Percentiles rank a stretch among this genome's conserved stretches.
Evolutionary conservation across 2,329 filamentous ascomycete species (phyloP).

Genomic region (Alternaria metachromatica): DNA sequence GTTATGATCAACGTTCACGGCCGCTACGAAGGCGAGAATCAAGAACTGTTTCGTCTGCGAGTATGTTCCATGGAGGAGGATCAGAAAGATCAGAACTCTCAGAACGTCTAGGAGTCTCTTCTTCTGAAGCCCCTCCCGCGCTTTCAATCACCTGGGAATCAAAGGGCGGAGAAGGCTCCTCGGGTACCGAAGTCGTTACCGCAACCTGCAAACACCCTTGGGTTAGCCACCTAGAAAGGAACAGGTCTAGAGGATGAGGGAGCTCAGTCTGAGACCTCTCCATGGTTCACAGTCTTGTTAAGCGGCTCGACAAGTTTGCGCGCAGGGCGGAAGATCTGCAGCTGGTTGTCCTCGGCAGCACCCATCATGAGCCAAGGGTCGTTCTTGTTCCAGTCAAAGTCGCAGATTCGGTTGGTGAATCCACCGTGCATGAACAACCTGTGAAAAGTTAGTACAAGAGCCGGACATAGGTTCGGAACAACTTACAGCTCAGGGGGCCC

Average conservation of each 20-base stretch:
- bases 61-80: not conserved
- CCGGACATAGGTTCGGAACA: not conserved
- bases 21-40: not conserved
- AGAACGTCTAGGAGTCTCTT: not conserved
- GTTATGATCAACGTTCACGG: not conserved
- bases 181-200: not conserved
- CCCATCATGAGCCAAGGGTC: constrained; percentile 97
- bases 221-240: constrained; percentile 1
- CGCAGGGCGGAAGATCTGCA: constrained; percentile 75
- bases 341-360: constrained; percentile 93
- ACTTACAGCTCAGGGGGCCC: constrained; percentile 91
- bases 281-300: constrained; percentile 45
- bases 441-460: constrained; percentile 15
- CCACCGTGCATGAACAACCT: constrained; percentile 98
- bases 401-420: constrained; percentile 94
- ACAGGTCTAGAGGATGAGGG: not conserved
- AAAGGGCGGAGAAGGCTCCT: not conserved
- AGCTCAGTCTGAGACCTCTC: constrained; percentile 48
- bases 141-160: not conserved
- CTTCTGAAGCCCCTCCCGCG: not conserved
- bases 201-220: not conserved
- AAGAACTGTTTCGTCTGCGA: not conserved
- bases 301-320: constrained; percentile 47
- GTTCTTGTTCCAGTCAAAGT: constrained; percentile 98
- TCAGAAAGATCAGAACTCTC: not conserved